Percentiles rank a stretch among this genome's conserved stretches.
Evolutionary conservation across 2,329 filamentous ascomycete species (phyloP).

Genomic region (Gremmenia infestans): DNA sequence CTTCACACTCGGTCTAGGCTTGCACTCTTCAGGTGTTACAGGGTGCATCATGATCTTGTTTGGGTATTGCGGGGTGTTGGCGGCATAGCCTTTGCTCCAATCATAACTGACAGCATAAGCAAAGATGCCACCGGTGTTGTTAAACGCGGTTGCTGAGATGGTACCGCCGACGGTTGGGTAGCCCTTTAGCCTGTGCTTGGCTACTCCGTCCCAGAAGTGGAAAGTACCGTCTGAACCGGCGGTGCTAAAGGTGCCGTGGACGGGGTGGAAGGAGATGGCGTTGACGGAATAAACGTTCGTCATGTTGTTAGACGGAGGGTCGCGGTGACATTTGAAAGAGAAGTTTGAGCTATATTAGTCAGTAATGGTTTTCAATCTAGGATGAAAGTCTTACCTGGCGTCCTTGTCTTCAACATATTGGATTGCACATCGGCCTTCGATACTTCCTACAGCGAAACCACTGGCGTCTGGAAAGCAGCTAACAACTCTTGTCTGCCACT

Average conservation of each 20-base stretch:
- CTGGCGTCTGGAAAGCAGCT: slow-evolving; percentile 90
- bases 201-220: slow-evolving; percentile 93
- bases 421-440: slow-evolving; percentile 95
- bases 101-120: slow-evolving; percentile 92
- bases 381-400: slow-evolving; percentile 47
- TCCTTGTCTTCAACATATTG: slow-evolving; percentile 99
- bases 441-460: slow-evolving; percentile 92
- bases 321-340: slow-evolving; percentile 98
- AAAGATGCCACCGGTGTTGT: slow-evolving; percentile 76
- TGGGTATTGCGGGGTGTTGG: slow-evolving; percentile 68
- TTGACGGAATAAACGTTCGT: slow-evolving; percentile 95
- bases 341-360: slow-evolving; percentile 68
- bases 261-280: slow-evolving; percentile 94
- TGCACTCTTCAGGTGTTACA: slow-evolving; percentile 60
- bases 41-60: slow-evolving; percentile 85
- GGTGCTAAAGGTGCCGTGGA: slow-evolving; percentile 97
- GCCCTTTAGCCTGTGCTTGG: slow-evolving; percentile 83
- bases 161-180: slow-evolving; percentile 80
- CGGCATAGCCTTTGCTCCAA: slow-evolving; percentile 93
- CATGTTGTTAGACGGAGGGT: slow-evolving; percentile 67
- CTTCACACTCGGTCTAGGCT: slow-evolving; percentile 40
- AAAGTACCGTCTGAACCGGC: slow-evolving; percentile 94
- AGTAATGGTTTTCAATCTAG: slow-evolving; percentile 1
- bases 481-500: slow-evolving; percentile 95
- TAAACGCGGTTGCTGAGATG: slow-evolving; percentile 91